phyloP scores from a whole-genome alignment of 805 yeast genomes.

The Cyberlindnera amylophila region DNA sequence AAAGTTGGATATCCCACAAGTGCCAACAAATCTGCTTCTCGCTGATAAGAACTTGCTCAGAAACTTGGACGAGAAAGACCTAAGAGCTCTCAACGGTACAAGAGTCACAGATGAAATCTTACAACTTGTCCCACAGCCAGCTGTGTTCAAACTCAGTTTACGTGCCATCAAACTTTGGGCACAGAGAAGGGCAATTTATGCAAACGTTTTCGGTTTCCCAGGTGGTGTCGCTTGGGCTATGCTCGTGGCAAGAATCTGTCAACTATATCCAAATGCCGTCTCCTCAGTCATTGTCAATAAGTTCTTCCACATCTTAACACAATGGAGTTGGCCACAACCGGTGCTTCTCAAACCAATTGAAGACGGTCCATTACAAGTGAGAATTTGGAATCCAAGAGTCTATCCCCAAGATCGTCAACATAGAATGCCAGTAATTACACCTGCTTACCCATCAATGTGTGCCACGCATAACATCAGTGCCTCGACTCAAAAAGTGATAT shows the following conservation, averaged over 20 bases:
- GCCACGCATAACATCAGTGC: constrained; percentile 94
- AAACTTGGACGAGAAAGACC: constrained; percentile 87
- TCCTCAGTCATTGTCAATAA: constrained; percentile 87
- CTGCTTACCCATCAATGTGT: constrained; percentile 98
- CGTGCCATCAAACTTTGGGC: constrained; percentile 97
- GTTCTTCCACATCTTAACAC: constrained; percentile 78
- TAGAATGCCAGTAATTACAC: constrained; percentile 96
- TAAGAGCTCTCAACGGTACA: constrained; percentile 90
- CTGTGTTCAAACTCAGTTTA: constrained; percentile 87
- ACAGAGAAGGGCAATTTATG: constrained; percentile 88
- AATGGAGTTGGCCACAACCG: constrained; percentile 99
- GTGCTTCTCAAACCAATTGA: constrained; percentile 89
- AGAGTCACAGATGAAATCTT: constrained; percentile 95
- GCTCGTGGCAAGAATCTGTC: constrained; percentile 97
- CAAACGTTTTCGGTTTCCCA: constrained; percentile 93
- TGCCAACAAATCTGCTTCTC: constrained; percentile 69
- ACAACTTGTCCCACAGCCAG: constrained; percentile 84
- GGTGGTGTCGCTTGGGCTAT: constrained; percentile 99
- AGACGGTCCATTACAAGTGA: constrained; percentile 93
- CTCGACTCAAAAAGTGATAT: constrained; percentile 80
- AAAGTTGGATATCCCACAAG: constrained; percentile 73
- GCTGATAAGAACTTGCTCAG: constrained; percentile 81
- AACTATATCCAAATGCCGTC: constrained; percentile 92
- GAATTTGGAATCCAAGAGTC: constrained; percentile 94
- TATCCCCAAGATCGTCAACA: constrained; percentile 89